phyloP scores from a whole-genome alignment of 2,329 filamentous ascomycete genomes.

The Monilinia fructicola region DNA sequence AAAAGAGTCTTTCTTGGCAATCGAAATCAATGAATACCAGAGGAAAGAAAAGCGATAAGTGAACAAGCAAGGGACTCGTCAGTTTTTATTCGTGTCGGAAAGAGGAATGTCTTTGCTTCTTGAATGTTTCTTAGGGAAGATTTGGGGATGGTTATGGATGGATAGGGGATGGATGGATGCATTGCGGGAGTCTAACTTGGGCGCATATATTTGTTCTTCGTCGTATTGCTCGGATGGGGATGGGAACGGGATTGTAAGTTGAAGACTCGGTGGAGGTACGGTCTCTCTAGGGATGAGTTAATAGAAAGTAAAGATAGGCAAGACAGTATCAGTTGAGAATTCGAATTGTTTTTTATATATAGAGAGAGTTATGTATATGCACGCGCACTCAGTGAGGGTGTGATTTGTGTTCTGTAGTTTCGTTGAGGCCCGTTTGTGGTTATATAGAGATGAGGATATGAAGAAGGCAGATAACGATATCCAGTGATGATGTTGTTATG shows the following conservation, averaged over 20 bases:
- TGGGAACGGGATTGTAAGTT: neutral
- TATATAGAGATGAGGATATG: too few species aligned
- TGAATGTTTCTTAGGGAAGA: constrained; percentile 23
- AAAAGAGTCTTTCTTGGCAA: neutral
- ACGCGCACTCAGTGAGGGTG: neutral
- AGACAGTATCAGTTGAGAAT: constrained; percentile 7
- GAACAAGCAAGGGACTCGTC: constrained; percentile 3
- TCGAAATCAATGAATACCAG: neutral
- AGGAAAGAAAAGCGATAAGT: neutral
- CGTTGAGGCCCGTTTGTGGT: too few species aligned
- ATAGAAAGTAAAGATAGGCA: neutral
- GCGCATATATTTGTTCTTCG: constrained; percentile 23
- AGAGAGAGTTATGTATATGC: neutral
- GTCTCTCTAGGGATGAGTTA: constrained; percentile 4
- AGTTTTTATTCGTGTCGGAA: constrained; percentile 18
- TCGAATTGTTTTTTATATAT: neutral
- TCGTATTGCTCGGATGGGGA: constrained; percentile 13
- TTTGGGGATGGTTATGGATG: constrained; percentile 2
- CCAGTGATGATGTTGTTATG: too few species aligned
- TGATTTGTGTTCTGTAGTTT: neutral
- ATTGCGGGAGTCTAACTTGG: constrained; percentile 29
- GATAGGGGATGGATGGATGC: constrained; percentile 24
- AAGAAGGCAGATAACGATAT: too few species aligned
- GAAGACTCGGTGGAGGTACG: neutral
- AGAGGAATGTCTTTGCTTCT: constrained; percentile 21